These are phyloP conservation scores for Penicillium aurantiogriseum DNA, from an alignment of 2,329 filamentous ascomycete species.

Conservation along the genomic window DNA sequence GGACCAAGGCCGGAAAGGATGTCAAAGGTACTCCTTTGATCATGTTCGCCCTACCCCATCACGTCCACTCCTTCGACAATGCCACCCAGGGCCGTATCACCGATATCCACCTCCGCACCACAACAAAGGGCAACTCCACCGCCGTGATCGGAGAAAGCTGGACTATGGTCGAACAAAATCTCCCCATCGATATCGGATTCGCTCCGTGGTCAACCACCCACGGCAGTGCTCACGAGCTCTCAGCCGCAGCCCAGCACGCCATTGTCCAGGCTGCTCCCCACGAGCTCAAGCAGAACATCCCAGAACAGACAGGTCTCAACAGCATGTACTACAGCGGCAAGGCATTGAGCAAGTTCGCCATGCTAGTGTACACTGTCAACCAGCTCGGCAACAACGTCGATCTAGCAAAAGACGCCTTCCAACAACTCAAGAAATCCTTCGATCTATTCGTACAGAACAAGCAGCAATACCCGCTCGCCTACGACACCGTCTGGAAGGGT, in stretches of 20 bases:
- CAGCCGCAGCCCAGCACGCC: conserved; percentile 53
- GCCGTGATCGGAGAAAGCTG: conserved; percentile 71
- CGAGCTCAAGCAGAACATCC: conserved; percentile 75
- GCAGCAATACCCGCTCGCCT: conserved; percentile 61
- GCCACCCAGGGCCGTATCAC: conserved; percentile 52
- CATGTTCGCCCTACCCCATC: conserved; percentile 89
- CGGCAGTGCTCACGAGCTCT: conserved; percentile 41
- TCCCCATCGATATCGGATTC: conserved; percentile 74
- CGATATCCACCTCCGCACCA: conserved; percentile 66
- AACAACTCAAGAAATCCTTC: conserved; percentile 65
- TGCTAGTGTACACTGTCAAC: conserved; percentile 63
- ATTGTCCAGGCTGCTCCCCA: conserved; percentile 64
- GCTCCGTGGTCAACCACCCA: conserved; percentile 67
- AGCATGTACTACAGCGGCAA: conserved; percentile 96
- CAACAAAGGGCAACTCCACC: conserved; percentile 78
- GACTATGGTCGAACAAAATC: conserved; percentile 71
- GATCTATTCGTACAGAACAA: conserved; percentile 64
- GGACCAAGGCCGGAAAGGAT: conserved; percentile 66
- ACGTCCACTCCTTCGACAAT: conserved; percentile 70
- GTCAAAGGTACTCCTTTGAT: conserved; percentile 58
- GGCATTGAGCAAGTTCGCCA: conserved; percentile 74
- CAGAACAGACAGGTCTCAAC: conserved; percentile 68
- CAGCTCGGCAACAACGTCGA: conserved; percentile 60
- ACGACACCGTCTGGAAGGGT: conserved; percentile 69
- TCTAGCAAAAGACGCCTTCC: conserved; percentile 58